Percentiles rank a stretch among this genome's conserved stretches.
These are phyloP conservation scores for Dioszegia crocea DNA, from an alignment of 768 basidiomycete species.

Conservation along the genomic window DNA sequence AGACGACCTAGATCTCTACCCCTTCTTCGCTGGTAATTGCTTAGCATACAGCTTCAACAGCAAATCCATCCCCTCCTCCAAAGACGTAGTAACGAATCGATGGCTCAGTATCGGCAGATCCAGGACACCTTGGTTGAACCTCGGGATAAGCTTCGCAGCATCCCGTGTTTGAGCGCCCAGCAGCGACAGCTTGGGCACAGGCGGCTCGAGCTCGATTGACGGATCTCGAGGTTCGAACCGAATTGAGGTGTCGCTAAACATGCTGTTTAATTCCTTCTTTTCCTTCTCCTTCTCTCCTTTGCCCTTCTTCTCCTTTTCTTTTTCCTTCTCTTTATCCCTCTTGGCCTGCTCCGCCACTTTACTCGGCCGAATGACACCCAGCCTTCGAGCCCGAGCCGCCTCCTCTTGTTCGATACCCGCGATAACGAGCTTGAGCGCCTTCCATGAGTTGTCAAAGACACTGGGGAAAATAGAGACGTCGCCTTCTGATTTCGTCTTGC, in stretches of 20 bases:
- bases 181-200: constrained; percentile 31
- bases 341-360: neutral
- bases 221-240: neutral
- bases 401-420: constrained; percentile 33
- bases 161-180: constrained; percentile 37
- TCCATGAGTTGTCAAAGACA: constrained; percentile 31
- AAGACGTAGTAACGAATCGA: constrained; percentile 33
- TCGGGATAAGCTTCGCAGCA: constrained; percentile 31
- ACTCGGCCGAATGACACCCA: constrained; percentile 2
- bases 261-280: neutral
- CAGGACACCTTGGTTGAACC: constrained; percentile 19
- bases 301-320: neutral
- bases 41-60: constrained; percentile 43
- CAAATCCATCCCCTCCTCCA: constrained; percentile 49
- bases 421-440: constrained; percentile 26
- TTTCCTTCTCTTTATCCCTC: neutral
- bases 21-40: constrained; percentile 26
- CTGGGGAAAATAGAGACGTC: constrained; percentile 34
- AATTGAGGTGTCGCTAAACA: neutral
- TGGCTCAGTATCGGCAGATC: constrained; percentile 37
- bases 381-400: constrained; percentile 13
- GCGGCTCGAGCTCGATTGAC: constrained; percentile 9
- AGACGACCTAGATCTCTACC: neutral
- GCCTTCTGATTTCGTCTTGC: constrained; percentile 16
- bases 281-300: neutral